Conservation (phyloP, 768 basidiomycete genomes). For the Rhodotorula kratochvilovae region DNA sequence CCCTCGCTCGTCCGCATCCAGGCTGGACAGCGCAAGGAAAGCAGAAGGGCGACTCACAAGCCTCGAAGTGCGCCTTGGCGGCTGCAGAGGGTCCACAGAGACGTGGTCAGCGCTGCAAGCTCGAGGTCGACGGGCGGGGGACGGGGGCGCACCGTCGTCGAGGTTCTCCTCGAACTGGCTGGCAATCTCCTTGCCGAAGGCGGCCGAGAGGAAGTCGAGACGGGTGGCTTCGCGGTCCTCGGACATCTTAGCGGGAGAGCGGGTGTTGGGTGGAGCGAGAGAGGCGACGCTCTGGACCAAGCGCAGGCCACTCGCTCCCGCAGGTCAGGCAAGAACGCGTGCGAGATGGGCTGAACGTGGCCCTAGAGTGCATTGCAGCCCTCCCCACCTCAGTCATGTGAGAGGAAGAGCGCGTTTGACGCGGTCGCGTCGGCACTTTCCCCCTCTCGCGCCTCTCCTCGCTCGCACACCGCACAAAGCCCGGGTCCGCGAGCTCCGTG, state of each 20-base stretch:
- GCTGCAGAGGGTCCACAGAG: not conserved
- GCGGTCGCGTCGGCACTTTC: too few relatives aligned
- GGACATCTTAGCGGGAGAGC: not conserved
- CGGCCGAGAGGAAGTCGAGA: conserved; percentile 19
- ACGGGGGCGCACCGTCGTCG: not conserved
- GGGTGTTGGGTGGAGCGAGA: not conserved
- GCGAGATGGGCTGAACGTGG: too few relatives aligned
- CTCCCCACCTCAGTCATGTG: not conserved
- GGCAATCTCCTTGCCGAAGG: conserved; percentile 12
- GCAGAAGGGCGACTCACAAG: conserved; percentile 11
- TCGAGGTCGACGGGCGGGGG: not conserved
- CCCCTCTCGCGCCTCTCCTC: too few relatives aligned
- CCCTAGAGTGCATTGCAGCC: too few relatives aligned
- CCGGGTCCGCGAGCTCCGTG: too few relatives aligned
- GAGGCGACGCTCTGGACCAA: too few relatives aligned
- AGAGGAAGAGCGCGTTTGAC: not conserved
- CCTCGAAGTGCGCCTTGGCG: conserved; percentile 27
- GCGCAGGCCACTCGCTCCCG: too few relatives aligned
- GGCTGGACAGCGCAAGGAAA: not conserved
- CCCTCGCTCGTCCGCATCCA: not conserved
- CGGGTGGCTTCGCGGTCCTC: not conserved
- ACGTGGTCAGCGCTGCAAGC: not conserved
- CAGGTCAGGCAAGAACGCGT: too few relatives aligned
- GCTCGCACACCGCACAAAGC: too few relatives aligned
- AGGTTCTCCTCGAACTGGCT: conserved; percentile 18